These are phyloP conservation scores for Xylaria sp. DNA, from an alignment of 2,329 filamentous ascomycete species.

Conservation along the genomic window DNA sequence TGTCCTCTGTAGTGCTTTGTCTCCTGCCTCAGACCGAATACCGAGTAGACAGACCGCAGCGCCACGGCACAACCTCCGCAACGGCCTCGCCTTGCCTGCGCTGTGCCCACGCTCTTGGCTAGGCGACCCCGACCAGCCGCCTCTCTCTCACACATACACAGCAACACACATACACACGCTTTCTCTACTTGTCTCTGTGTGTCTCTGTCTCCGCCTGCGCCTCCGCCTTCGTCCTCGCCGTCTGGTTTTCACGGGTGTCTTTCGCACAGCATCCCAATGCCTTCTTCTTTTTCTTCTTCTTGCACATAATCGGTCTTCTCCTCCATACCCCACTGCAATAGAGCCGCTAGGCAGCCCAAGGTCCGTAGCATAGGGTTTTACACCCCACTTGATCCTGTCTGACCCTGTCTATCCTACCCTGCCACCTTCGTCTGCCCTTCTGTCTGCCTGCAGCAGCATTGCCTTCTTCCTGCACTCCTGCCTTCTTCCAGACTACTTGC, in stretches of 20 bases:
- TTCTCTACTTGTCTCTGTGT: too few relatives aligned
- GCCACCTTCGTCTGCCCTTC: slow-evolving; percentile 16
- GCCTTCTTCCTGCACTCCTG: slow-evolving; percentile 17
- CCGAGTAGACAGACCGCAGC: slow-evolving; percentile 19
- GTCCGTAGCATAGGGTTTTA: slow-evolving; percentile 29
- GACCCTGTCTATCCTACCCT: slow-evolving; percentile 9
- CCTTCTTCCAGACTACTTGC: slow-evolving; percentile 4
- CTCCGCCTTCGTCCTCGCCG: neutral
- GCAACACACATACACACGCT: too few relatives aligned
- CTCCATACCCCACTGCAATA: slow-evolving; percentile 21
- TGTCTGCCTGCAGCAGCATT: slow-evolving; percentile 26
- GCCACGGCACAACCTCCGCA: slow-evolving; percentile 32
- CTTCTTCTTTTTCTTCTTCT: slow-evolving; percentile 3
- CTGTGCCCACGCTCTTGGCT: neutral
- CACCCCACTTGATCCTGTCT: slow-evolving; percentile 30
- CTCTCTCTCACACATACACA: neutral
- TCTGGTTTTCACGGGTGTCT: slow-evolving; percentile 26
- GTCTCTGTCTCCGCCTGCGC: neutral
- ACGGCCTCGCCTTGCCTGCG: slow-evolving; percentile 15
- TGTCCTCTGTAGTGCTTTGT: neutral
- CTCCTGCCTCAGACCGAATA: too few relatives aligned
- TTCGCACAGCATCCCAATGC: slow-evolving; percentile 21
- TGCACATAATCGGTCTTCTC: slow-evolving; percentile 9
- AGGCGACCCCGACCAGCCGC: slow-evolving; percentile 10
- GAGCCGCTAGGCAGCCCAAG: slow-evolving; percentile 31